These are phyloP conservation scores for Lactifluus volemus DNA, from an alignment of 768 basidiomycete species.

Conservation along the genomic window DNA sequence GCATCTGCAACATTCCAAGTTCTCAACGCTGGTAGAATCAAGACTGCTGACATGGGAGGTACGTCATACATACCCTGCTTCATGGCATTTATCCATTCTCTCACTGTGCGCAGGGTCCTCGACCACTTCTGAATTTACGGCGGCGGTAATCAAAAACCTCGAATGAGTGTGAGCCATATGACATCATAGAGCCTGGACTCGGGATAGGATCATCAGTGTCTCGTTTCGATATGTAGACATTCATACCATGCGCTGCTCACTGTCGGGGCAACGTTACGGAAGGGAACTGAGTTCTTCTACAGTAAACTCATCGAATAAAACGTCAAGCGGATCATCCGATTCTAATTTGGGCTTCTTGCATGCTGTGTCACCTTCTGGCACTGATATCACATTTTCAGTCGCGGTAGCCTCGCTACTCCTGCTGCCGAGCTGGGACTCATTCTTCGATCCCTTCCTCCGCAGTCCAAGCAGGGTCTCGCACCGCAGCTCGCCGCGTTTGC, in stretches of 20 bases:
- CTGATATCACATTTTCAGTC: background rate
- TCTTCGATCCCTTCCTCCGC: conserved; percentile 24
- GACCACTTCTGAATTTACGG: conserved; percentile 92
- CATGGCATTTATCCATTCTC: conserved; percentile 4
- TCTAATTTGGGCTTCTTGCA: background rate
- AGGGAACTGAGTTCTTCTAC: conserved; percentile 23
- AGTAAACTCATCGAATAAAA: conserved; percentile 38
- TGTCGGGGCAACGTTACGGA: background rate
- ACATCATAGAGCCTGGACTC: background rate
- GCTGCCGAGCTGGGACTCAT: background rate
- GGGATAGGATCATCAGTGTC: background rate
- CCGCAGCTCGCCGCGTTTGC: conserved; percentile 64
- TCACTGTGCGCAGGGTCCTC: conserved; percentile 53
- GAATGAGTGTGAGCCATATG: conserved; percentile 22
- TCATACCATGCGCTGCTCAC: background rate
- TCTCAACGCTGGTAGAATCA: conserved; percentile 78
- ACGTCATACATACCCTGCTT: conserved; percentile 26
- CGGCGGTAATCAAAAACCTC: conserved; percentile 80
- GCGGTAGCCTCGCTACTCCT: background rate
- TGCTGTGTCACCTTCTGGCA: background rate
- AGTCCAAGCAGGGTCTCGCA: conserved; percentile 61
- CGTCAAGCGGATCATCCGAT: conserved; percentile 29
- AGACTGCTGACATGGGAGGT: conserved; percentile 96
- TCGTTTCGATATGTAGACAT: conserved; percentile 14
- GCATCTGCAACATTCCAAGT: conserved; percentile 89